These are phyloP conservation scores for Anacardium occidentale DNA, from an alignment of 345 rosid species.

Conservation along the genomic window DNA sequence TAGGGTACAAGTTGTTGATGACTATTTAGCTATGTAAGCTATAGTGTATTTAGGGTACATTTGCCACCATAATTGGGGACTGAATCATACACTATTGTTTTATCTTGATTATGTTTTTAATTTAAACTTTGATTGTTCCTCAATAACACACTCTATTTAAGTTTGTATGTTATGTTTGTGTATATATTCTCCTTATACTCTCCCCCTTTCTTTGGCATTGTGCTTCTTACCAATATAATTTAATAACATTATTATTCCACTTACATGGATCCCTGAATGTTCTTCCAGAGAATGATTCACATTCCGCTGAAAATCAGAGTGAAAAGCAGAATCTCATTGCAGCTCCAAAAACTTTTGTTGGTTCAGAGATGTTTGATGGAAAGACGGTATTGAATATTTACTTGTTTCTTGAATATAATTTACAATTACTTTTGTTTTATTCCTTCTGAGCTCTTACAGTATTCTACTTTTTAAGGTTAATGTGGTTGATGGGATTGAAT, in stretches of 20 bases:
- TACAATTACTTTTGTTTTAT: slow-evolving; percentile 8
- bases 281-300: slow-evolving; percentile 46
- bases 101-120: not conserved
- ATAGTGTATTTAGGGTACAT: not conserved
- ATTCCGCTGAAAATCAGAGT: slow-evolving; percentile 33
- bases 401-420: not conserved
- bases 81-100: not conserved
- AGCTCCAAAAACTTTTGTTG: slow-evolving; percentile 58
- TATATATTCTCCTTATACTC: not conserved
- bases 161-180: not conserved
- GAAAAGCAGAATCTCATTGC: slow-evolving; percentile 42
- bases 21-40: not conserved
- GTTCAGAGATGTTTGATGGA: slow-evolving; percentile 64
- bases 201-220: not conserved
- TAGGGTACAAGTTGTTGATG: not conserved
- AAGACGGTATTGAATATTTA: slow-evolving; percentile 46
- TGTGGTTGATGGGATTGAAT: slow-evolving; percentile 94
- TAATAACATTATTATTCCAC: not conserved
- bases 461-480: slow-evolving; percentile 56
- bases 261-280: slow-evolving; percentile 16
- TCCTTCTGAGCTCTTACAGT: slow-evolving; percentile 8
- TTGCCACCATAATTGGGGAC: not conserved
- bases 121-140: slow-evolving; percentile 1
- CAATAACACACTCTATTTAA: not conserved
- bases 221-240: not conserved